Percentiles rank a stretch among this genome's conserved stretches.
phyloP scores from a whole-genome alignment of 495 filamentous ascomycete genomes.

The Hyaloscypha bicolor region DNA sequence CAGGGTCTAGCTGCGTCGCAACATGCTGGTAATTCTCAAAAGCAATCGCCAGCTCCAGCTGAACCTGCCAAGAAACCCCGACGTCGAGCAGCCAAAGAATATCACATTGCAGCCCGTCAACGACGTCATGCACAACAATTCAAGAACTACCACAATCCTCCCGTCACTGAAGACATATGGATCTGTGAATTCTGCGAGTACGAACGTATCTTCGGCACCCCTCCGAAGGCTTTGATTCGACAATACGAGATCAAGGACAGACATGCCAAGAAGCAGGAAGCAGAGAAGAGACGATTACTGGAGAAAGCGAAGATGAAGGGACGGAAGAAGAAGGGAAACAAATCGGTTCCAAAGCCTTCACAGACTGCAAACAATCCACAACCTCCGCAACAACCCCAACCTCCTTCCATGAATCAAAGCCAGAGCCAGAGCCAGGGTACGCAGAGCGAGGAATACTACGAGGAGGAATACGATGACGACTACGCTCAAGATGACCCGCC shows the following conservation, averaged over 20 bases:
- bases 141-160: slow-evolving; percentile 75
- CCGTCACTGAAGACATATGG: slow-evolving; percentile 78
- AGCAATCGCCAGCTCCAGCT: slow-evolving; percentile 27
- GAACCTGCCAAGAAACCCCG: slow-evolving; percentile 49
- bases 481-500: slow-evolving; percentile 32
- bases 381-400: slow-evolving; percentile 38
- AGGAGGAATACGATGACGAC: slow-evolving; percentile 59
- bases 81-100: slow-evolving; percentile 60
- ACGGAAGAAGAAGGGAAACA: slow-evolving; percentile 74
- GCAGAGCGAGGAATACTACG: slow-evolving; percentile 56
- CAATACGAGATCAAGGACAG: slow-evolving; percentile 95
- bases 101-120: slow-evolving; percentile 64
- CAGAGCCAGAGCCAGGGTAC: slow-evolving; percentile 42
- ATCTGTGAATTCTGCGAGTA: slow-evolving; percentile 95
- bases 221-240: slow-evolving; percentile 81
- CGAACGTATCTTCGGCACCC: slow-evolving; percentile 80
- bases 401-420: slow-evolving; percentile 43
- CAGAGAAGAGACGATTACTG: slow-evolving; percentile 79
- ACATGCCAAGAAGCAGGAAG: slow-evolving; percentile 75
- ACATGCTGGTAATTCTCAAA: slow-evolving; percentile 23
- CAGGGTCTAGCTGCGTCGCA: slow-evolving; percentile 40
- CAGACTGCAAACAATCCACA: slow-evolving; percentile 41
- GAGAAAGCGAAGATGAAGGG: slow-evolving; percentile 97
- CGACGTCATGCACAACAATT: slow-evolving; percentile 72
- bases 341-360: slow-evolving; percentile 58